Percentiles rank a stretch among this genome's conserved stretches.
Conservation (phyloP, 2,329 filamentous ascomycete species). For the Alternaria ventricosa region DNA sequence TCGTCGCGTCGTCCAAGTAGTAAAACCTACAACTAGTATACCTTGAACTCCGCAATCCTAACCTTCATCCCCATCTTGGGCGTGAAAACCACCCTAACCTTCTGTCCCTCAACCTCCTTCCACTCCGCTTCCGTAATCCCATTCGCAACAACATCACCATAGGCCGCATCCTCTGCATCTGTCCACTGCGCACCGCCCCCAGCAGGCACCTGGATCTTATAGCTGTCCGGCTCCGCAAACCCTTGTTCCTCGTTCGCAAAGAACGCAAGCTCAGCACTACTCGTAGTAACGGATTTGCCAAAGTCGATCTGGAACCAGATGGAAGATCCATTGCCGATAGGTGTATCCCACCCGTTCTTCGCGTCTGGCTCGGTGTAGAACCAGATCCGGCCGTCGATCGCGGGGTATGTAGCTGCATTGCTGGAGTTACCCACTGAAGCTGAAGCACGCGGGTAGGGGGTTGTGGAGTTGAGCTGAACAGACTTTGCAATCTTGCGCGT, state of each 20-base stretch:
- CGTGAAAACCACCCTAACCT: conserved; percentile 43
- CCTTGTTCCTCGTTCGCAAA: conserved; percentile 38
- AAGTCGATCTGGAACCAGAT: conserved; percentile 51
- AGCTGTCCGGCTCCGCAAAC: conserved; percentile 38
- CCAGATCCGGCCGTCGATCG: conserved; percentile 51
- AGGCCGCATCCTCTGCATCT: conserved; percentile 31
- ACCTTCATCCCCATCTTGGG: conserved; percentile 42
- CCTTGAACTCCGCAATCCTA: conserved; percentile 50
- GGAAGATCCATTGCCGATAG: conserved; percentile 34
- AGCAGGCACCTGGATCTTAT: conserved; percentile 37
- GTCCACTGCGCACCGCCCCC: conserved; percentile 28
- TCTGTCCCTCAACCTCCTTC: conserved; percentile 28
- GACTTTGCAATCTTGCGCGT: conserved; percentile 46
- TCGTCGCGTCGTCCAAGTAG: no score
- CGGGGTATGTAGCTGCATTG: conserved; percentile 39
- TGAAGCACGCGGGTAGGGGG: conserved; percentile 40
- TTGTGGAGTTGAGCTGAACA: conserved; percentile 41
- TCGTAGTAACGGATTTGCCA: conserved; percentile 32
- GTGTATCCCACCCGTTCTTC: conserved; percentile 49
- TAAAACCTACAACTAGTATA: conserved; percentile 26
- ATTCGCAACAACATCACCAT: conserved; percentile 41
- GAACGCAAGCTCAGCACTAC: conserved; percentile 48
- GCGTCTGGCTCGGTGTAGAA: conserved; percentile 48
- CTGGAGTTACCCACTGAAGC: conserved; percentile 36
- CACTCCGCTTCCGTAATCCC: conserved; percentile 47